Conservation (phyloP, 345 rosid genomes). For the Capsella bursapastoris region DNA sequence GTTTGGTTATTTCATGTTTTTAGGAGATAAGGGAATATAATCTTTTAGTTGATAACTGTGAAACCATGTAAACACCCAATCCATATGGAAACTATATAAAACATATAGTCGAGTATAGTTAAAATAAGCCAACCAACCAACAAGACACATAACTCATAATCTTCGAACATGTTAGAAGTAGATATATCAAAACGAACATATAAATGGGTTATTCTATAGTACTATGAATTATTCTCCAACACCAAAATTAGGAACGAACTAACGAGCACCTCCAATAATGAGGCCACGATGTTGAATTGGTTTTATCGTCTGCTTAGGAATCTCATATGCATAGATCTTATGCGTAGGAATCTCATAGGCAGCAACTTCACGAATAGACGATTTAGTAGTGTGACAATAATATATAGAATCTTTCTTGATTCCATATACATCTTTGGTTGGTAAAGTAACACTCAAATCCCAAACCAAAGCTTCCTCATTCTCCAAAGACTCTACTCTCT, state of each 20-base stretch:
- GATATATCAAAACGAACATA: too few relatives aligned
- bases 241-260: neutral
- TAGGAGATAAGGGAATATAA: too few relatives aligned
- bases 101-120: too few relatives aligned
- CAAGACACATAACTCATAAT: too few relatives aligned
- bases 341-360: neutral
- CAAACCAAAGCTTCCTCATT: neutral
- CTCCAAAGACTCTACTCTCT: neutral
- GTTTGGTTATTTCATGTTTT: too few relatives aligned
- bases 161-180: too few relatives aligned
- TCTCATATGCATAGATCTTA: neutral
- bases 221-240: neutral
- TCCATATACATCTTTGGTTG: neutral
- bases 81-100: too few relatives aligned
- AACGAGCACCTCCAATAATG: neutral
- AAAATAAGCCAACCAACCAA: too few relatives aligned
- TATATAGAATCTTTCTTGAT: slow-evolving; percentile 1
- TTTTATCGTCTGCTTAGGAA: neutral
- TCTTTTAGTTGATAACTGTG: too few relatives aligned
- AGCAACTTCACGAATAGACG: neutral
- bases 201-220: neutral
- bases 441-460: slow-evolving; percentile 10
- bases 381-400: neutral
- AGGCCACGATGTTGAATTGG: neutral
- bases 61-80: too few relatives aligned